A percentile compares a stretch with the other conserved stretches of the same genome.
Conservation (phyloP, 1,284 basidiomycete species). For the Boletellus sp. region DNA sequence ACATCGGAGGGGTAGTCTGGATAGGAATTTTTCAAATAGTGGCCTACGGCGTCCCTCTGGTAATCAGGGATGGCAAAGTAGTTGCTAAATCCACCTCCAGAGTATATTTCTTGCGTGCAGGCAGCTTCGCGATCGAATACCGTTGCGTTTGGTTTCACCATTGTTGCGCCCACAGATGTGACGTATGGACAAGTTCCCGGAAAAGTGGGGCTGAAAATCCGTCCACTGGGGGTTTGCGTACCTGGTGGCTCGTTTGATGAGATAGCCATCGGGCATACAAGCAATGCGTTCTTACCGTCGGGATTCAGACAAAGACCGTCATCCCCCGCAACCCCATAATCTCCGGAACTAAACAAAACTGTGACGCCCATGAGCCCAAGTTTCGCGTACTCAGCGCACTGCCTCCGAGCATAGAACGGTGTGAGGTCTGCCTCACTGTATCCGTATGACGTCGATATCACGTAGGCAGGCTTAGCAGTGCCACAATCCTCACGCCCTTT, state of each 20-base stretch:
- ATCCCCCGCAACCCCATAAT: constrained; percentile 47
- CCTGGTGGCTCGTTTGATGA: constrained; percentile 13
- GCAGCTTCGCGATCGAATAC: background rate
- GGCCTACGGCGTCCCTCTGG: constrained; percentile 30
- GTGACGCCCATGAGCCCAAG: constrained; percentile 48
- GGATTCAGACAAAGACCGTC: constrained; percentile 39
- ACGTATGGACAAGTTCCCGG: constrained; percentile 56
- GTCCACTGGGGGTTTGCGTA: constrained; percentile 23
- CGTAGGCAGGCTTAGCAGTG: constrained; percentile 43
- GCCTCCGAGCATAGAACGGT: constrained; percentile 44
- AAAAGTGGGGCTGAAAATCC: constrained; percentile 47
- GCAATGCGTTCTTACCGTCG: constrained; percentile 9
- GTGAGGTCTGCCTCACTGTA: constrained; percentile 46
- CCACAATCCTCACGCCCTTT: constrained; percentile 46
- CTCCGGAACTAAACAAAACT: constrained; percentile 48
- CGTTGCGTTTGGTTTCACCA: constrained; percentile 28
- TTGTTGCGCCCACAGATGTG: constrained; percentile 55
- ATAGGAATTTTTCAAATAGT: constrained; percentile 20
- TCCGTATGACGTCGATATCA: constrained; percentile 50
- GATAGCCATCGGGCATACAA: background rate
- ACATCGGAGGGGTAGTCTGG: constrained; percentile 32
- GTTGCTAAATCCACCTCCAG: constrained; percentile 46
- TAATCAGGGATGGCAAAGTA: constrained; percentile 37
- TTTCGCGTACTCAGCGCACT: constrained; percentile 55
- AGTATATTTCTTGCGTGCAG: constrained; percentile 30